Conservation (phyloP, 371 early-diverging fungal species). For the Mortierella sp. region DNA sequence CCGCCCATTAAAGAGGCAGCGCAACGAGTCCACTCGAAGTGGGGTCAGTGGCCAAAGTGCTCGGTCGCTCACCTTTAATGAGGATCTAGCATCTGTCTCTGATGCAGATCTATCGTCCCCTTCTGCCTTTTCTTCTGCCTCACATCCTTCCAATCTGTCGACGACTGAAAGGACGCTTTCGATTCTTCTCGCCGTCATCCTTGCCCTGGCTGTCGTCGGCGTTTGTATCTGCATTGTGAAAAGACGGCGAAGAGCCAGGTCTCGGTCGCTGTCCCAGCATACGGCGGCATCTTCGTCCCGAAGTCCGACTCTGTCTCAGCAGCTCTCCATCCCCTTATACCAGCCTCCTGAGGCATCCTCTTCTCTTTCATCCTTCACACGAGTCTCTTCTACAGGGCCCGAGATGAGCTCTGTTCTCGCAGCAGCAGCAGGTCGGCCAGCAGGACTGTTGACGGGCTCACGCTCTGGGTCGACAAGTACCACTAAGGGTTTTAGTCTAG, state of each 20-base stretch:
- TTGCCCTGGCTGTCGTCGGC: conserved; percentile 1
- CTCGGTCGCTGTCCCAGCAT: background rate
- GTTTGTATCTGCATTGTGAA: background rate
- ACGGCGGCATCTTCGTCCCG: background rate
- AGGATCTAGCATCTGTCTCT: too few relatives aligned
- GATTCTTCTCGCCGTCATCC: background rate
- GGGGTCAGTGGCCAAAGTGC: too few relatives aligned
- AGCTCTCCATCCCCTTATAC: background rate
- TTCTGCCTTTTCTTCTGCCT: background rate
- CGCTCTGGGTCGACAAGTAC: conserved; percentile 1
- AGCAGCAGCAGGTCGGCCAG: background rate
- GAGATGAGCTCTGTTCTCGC: conserved; percentile 17
- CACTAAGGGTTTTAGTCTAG: conserved; percentile 17
- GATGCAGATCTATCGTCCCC: background rate
- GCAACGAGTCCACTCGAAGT: too few relatives aligned
- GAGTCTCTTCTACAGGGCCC: conserved; percentile 20
- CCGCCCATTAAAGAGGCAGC: background rate
- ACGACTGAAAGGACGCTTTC: conserved; percentile 13
- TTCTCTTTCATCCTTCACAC: conserved; percentile 34
- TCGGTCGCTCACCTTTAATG: background rate
- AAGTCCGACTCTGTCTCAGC: conserved; percentile 6
- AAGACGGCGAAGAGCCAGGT: background rate
- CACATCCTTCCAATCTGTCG: background rate
- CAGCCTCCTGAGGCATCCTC: conserved; percentile 21
- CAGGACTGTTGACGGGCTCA: background rate